Evolutionary conservation across 495 filamentous ascomycete species (phyloP), one percentile per base, ranked within the genome.

Genomic region (Neurospora intermedia): DNA sequence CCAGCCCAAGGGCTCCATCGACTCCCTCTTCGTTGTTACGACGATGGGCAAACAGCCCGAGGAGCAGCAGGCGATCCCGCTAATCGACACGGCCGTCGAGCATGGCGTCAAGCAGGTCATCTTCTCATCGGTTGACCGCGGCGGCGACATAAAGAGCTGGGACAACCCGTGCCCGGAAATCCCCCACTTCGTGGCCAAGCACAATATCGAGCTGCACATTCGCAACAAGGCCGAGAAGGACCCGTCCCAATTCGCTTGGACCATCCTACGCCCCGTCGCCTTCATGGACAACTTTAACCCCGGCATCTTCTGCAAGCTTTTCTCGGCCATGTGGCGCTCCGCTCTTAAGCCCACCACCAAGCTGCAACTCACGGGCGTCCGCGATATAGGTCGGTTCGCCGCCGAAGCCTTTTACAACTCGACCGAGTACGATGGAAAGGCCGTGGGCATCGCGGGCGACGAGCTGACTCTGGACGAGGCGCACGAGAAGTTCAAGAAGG

Each of bases 91-190:
- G 11, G 82, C 88, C 3, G 75, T 90, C 62, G 83, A 83, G 43
- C 78, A 81, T 62, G 77, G 78, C 69, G 75, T 78, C 43, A 69
- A 86, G 59, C 85, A 88, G 77, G 89, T 93, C 78, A 87, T 93
- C 20, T 91, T 91, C 80, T 84, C 82, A 31, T 90, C 87, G 42
- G 90, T 92, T 13, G 91, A 93, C 74, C 89, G 90, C 23, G 89
- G 89, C 70, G 90, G 89, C 66, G 84, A 88, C 39, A 79, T 80
- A 1, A 75, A 74, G 72, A 88, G 85, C 70, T 85, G 84, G 76
- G 75, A 82, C 18, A 89, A 86, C 73, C 85, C 87, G 11, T 66
- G 54, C 13, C 92, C 91, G 2, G 74, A 83, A 2, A 80, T 92
- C 69, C 86, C 87, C 54, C 90, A 92, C 77, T 93, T 92, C 79